Evolutionary conservation across 345 rosid species (phyloP).

Genomic region (Carallia brachiata): DNA sequence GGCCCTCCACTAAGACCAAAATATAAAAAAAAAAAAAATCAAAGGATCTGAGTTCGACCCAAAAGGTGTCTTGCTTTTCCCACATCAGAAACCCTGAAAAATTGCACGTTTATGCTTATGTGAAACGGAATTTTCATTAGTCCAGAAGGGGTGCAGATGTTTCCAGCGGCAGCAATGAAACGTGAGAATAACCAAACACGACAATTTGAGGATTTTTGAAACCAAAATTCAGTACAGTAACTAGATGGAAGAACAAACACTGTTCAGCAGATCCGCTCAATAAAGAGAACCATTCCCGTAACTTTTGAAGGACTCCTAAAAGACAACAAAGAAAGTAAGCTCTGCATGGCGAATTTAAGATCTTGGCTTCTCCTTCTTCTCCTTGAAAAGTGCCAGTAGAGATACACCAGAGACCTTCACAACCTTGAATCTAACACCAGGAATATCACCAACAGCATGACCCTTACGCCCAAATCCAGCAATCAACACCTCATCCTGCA

Average conservation of each 20-base stretch:
- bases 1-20: too few relatives aligned
- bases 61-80: too few relatives aligned
- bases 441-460: slow-evolving; percentile 75
- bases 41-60: too few relatives aligned
- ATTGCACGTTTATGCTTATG: too few relatives aligned
- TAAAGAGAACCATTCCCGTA: neutral
- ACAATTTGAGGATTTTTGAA: neutral
- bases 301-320: neutral
- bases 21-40: too few relatives aligned
- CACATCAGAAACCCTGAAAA: too few relatives aligned
- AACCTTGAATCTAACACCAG: slow-evolving; percentile 72
- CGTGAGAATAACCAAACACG: too few relatives aligned
- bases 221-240: slow-evolving; percentile 5
- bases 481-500: slow-evolving; percentile 63
- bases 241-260: slow-evolving; percentile 2
- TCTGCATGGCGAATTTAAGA: slow-evolving; percentile 6
- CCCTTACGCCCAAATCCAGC: slow-evolving; percentile 78
- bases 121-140: too few relatives aligned
- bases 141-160: too few relatives aligned
- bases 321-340: neutral
- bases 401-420: slow-evolving; percentile 77
- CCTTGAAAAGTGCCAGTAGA: slow-evolving; percentile 62
- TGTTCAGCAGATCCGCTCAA: slow-evolving; percentile 12
- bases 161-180: too few relatives aligned
- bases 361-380: slow-evolving; percentile 51